A percentile compares a stretch with the other conserved stretches of the same genome.
Conservation (phyloP, 495 filamentous ascomycete genomes). For the Astrothelium macrocarpum region DNA sequence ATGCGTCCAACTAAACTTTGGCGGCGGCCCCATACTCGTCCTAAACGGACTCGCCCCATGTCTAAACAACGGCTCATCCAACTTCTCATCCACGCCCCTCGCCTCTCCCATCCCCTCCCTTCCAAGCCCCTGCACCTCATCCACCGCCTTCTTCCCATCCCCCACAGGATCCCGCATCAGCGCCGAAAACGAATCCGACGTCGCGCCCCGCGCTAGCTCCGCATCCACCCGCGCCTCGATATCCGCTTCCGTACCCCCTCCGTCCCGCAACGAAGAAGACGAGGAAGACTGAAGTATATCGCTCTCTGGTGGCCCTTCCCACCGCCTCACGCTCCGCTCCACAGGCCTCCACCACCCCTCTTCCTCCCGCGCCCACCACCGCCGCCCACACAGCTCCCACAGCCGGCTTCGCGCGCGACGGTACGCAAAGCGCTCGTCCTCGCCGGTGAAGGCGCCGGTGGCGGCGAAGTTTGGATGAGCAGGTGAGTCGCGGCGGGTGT, state of each 20-base stretch:
- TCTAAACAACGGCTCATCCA: constrained; percentile 24
- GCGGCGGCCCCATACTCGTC: constrained; percentile 35
- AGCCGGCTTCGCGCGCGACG: constrained; percentile 55
- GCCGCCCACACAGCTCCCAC: constrained; percentile 58
- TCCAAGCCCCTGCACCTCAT: constrained; percentile 24
- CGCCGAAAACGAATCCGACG: constrained; percentile 2
- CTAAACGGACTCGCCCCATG: constrained; percentile 39
- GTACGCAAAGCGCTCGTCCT: constrained; percentile 65
- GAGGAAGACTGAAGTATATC: constrained; percentile 5
- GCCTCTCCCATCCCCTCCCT: constrained; percentile 18
- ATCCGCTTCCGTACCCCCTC: constrained; percentile 3
- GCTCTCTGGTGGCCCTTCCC: constrained; percentile 39
- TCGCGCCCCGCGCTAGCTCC: neutral
- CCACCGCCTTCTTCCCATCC: constrained; percentile 17
- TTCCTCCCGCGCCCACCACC: constrained; percentile 51
- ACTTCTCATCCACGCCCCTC: constrained; percentile 10
- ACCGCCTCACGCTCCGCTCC: constrained; percentile 44
- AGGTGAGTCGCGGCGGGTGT: constrained; percentile 16
- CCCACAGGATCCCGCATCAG: neutral
- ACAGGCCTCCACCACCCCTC: constrained; percentile 58
- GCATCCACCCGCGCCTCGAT: neutral
- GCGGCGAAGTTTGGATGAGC: constrained; percentile 54
- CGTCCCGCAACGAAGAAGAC: constrained; percentile 4
- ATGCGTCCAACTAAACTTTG: constrained; percentile 41
- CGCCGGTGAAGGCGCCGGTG: constrained; percentile 52